Evolutionary conservation across 202 grass and related monocot genomes (phyloP), one percentile per base, ranked within the genome.

Genomic region (Hordeum pubiflorum): DNA sequence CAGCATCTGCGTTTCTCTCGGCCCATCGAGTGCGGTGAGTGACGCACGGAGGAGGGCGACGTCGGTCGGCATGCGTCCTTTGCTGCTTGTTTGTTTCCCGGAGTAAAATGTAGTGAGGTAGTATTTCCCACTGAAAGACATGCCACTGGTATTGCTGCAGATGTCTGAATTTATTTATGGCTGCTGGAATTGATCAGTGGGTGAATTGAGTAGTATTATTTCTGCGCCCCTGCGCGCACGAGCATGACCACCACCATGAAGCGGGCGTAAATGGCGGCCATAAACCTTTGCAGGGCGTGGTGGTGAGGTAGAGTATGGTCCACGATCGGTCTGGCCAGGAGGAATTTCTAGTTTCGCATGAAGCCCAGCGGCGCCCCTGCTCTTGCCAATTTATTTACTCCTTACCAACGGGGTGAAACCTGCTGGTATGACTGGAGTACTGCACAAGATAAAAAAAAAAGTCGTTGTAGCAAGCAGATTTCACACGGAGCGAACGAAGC

Each of bases 331-430:
- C 43, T 32, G 69, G 14, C 12, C 13, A 39, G 63, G 8, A 9
- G 79, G 86, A 83, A 83, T 88, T 86, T 91, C 85, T 80, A 58
- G 86, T 86, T 79, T 74, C 69, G 80, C 43, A 86, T 70, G 89
- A 72, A 58, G 60, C 24, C 54, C 33, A 66, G 2, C 62, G 27
- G 24, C 33, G 27, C 8, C 14, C 14, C 22, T 44, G 13, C 14
- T 17, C 29, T 32, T 13, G 54, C 20, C 3, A 11, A 46, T 26
- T 60, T 58, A 22, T 31, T 5, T 15, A 54, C 1, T 75, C 0
- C 10, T 65, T 65, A 14, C 58, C 69, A 13, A 14, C 43, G 3
- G 13, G 12, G 43, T 46, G 43, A 46, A 46, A 44, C 41, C 12
- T 29, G 27, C 27, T 29, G 27, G 27, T 29, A 29, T 29, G 2